These are phyloP conservation scores for Colletotrichum truncatum DNA, from an alignment of 2,329 filamentous ascomycete genomes.

Conservation along the genomic window DNA sequence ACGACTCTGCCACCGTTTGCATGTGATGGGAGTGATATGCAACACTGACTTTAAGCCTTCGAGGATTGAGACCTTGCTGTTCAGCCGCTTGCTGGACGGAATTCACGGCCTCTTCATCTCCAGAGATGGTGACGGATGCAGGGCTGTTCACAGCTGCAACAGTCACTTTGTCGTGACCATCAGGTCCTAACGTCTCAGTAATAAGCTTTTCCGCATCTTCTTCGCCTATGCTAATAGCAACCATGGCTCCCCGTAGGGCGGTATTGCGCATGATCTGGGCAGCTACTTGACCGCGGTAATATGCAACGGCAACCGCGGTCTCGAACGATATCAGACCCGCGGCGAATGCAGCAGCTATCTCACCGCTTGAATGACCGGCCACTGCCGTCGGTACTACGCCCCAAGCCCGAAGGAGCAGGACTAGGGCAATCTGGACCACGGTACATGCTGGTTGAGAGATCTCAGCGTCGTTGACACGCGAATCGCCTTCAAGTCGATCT, in stretches of 20 bases:
- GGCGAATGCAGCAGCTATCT: slow-evolving; percentile 45
- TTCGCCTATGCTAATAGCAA: slow-evolving; percentile 32
- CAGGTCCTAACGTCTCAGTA: neutral
- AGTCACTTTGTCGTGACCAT: slow-evolving; percentile 14
- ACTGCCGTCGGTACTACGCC: slow-evolving; percentile 36
- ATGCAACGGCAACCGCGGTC: slow-evolving; percentile 21
- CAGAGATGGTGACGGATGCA: slow-evolving; percentile 46
- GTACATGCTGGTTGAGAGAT: slow-evolving; percentile 47
- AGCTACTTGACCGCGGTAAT: slow-evolving; percentile 14
- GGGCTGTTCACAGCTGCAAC: slow-evolving; percentile 59
- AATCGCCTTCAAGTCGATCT: slow-evolving; percentile 18
- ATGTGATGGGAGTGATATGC: slow-evolving; percentile 19
- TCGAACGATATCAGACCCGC: slow-evolving; percentile 37
- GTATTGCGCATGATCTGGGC: neutral
- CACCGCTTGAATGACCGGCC: slow-evolving; percentile 44
- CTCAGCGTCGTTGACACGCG: slow-evolving; percentile 37
- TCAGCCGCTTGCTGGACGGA: slow-evolving; percentile 41
- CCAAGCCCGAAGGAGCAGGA: slow-evolving; percentile 40
- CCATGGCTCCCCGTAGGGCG: slow-evolving; percentile 33
- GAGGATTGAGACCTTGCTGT: slow-evolving; percentile 8
- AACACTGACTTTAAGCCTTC: slow-evolving; percentile 5
- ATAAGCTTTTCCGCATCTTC: slow-evolving; percentile 32
- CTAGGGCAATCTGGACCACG: slow-evolving; percentile 47
- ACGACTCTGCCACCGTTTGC: neutral
- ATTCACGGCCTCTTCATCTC: slow-evolving; percentile 38